These are phyloP conservation scores for Isabelozyma pseudorhagii DNA, from an alignment of 805 yeast genomes.

Conservation along the genomic window DNA sequence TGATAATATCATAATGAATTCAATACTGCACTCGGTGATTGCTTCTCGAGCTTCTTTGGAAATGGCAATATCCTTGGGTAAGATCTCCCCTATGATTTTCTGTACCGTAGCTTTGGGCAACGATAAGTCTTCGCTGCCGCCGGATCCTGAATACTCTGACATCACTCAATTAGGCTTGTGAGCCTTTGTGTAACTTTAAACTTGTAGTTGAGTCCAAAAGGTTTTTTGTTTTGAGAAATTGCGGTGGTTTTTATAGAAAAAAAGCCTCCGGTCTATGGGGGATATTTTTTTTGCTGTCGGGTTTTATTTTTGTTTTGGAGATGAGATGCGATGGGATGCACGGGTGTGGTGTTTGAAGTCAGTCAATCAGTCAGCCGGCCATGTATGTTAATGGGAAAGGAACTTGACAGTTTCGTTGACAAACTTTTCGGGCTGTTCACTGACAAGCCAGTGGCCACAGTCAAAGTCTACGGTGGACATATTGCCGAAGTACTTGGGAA, in stretches of 20 bases:
- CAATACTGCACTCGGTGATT: slow-evolving; percentile 92
- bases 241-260: neutral
- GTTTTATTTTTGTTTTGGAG: neutral
- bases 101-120: slow-evolving; percentile 84
- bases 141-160: slow-evolving; percentile 37
- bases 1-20: slow-evolving; percentile 90
- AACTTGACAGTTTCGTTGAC: slow-evolving; percentile 9
- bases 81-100: slow-evolving; percentile 84
- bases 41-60: slow-evolving; percentile 94
- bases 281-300: neutral
- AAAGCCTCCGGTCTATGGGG: neutral
- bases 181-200: neutral
- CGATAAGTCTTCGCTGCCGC: slow-evolving; percentile 37
- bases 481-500: slow-evolving; percentile 21
- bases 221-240: neutral
- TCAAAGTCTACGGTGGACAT: slow-evolving; percentile 16
- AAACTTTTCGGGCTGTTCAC: slow-evolving; percentile 35
- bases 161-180: slow-evolving; percentile 10
- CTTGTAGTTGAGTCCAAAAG: neutral
- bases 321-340: neutral
- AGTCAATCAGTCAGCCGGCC: too few relatives aligned
- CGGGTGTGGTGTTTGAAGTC: too few relatives aligned
- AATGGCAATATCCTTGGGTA: slow-evolving; percentile 84
- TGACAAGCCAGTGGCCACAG: slow-evolving; percentile 38
- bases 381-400: neutral